phyloP scores from a whole-genome alignment of 257 asterid species.

The Solanum habrochaites region DNA sequence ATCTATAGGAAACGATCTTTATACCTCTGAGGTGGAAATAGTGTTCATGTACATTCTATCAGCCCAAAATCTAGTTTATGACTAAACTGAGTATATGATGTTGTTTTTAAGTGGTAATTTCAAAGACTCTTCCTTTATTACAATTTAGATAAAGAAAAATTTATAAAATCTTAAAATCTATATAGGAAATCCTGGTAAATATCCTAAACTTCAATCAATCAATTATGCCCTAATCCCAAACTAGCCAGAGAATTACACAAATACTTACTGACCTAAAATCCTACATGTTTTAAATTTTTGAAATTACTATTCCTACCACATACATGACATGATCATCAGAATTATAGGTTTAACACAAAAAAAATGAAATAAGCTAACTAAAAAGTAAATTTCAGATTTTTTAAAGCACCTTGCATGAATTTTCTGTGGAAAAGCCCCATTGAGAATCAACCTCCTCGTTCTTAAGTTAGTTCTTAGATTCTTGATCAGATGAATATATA shows the following conservation, averaged over 20 bases:
- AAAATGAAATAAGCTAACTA: not conserved
- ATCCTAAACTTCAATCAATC: not conserved
- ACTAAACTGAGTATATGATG: not conserved
- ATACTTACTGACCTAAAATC: not conserved
- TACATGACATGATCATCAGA: not conserved
- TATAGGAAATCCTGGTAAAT: not conserved
- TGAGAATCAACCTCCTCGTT: conserved; percentile 37
- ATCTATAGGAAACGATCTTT: too few species aligned
- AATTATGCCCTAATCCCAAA: not conserved
- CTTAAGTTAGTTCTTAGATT: conserved; percentile 41
- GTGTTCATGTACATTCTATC: not conserved
- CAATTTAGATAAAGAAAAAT: not conserved
- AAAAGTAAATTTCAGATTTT: not conserved
- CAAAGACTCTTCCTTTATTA: not conserved
- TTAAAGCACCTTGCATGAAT: conserved; percentile 50
- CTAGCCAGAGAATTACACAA: not conserved
- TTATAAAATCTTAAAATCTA: not conserved
- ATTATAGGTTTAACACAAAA: not conserved
- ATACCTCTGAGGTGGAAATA: not conserved
- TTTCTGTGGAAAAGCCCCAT: conserved; percentile 32
- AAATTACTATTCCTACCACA: not conserved
- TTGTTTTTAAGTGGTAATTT: not conserved
- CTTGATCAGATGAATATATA: conserved; percentile 42
- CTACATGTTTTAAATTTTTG: not conserved
- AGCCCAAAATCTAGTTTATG: not conserved